These are phyloP conservation scores for Colletotrichum phormii DNA, from an alignment of 2,329 filamentous ascomycete genomes.

Conservation along the genomic window DNA sequence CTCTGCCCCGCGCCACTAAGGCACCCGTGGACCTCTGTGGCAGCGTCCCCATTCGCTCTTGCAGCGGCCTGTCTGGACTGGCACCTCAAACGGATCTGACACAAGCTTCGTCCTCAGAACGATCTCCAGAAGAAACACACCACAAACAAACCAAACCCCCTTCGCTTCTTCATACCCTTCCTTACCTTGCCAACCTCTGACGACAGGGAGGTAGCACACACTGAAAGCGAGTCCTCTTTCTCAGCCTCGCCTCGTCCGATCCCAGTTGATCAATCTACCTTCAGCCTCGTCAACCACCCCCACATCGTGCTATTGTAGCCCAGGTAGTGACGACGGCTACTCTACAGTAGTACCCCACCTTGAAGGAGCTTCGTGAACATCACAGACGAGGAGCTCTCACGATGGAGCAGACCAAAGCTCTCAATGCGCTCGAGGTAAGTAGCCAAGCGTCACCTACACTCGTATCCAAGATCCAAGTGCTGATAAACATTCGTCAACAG, in stretches of 20 bases:
- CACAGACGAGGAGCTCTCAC: slow-evolving; percentile 36
- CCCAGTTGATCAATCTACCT: not conserved
- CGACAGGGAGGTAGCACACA: not conserved
- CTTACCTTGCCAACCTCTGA: not conserved
- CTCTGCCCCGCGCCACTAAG: slow-evolving; percentile 16
- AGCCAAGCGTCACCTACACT: not conserved
- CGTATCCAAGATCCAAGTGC: not conserved
- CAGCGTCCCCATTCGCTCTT: slow-evolving; percentile 5
- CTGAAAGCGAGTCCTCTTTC: not conserved
- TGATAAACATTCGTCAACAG: slow-evolving; percentile 58
- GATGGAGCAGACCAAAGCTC: slow-evolving; percentile 81
- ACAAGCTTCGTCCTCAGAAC: slow-evolving; percentile 37
- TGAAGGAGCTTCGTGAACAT: slow-evolving; percentile 12
- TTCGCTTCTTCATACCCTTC: not conserved
- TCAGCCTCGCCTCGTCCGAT: slow-evolving; percentile 28
- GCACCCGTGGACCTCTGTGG: slow-evolving; percentile 10
- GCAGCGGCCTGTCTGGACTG: slow-evolving; percentile 23
- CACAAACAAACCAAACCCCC: slow-evolving; percentile 9
- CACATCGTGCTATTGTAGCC: slow-evolving; percentile 12
- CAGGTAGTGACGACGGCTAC: slow-evolving; percentile 13
- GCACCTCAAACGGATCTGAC: slow-evolving; percentile 43
- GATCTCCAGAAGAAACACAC: slow-evolving; percentile 14
- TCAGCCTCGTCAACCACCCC: slow-evolving; percentile 31
- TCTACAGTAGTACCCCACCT: not conserved
- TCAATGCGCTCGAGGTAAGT: slow-evolving; percentile 72